These are phyloP conservation scores for Strobilomyces echinocephalus DNA, from an alignment of 768 basidiomycete species.

Conservation along the genomic window DNA sequence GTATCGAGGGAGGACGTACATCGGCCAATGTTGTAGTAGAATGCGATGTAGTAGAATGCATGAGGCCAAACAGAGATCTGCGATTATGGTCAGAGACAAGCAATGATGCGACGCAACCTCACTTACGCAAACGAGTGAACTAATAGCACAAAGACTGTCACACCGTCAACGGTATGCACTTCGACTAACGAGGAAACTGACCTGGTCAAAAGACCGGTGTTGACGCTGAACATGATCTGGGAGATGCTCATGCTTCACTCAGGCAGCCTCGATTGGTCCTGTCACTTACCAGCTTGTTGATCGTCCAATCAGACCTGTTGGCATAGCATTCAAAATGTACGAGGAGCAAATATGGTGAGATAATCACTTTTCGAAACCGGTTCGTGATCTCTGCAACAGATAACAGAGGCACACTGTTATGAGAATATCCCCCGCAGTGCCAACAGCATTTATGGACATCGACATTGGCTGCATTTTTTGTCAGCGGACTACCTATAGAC, in stretches of 20 bases:
- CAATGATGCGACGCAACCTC: no score
- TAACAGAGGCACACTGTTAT: slow-evolving; percentile 45
- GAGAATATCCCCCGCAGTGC: slow-evolving; percentile 43
- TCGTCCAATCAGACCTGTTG: slow-evolving; percentile 42
- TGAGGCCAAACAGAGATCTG: slow-evolving; percentile 45
- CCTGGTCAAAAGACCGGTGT: slow-evolving; percentile 34
- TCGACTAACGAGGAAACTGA: slow-evolving; percentile 1
- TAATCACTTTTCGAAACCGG: slow-evolving; percentile 43
- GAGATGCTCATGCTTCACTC: neutral
- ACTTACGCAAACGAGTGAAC: slow-evolving; percentile 47
- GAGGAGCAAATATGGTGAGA: neutral
- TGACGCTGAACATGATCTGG: slow-evolving; percentile 51
- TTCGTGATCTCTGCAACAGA: slow-evolving; percentile 44
- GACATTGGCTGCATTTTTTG: neutral
- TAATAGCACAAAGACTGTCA: slow-evolving; percentile 45
- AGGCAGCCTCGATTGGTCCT: neutral
- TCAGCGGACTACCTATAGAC: neutral
- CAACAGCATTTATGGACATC: slow-evolving; percentile 37
- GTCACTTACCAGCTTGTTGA: slow-evolving; percentile 39
- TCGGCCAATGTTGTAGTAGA: slow-evolving; percentile 57
- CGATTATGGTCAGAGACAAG: neutral
- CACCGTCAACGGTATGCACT: slow-evolving; percentile 2
- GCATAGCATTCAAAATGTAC: neutral
- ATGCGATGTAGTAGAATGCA: slow-evolving; percentile 54
- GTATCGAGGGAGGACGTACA: slow-evolving; percentile 35